These are phyloP conservation scores for Gymnopilus junonius DNA, from an alignment of 768 basidiomycete genomes.

Conservation along the genomic window DNA sequence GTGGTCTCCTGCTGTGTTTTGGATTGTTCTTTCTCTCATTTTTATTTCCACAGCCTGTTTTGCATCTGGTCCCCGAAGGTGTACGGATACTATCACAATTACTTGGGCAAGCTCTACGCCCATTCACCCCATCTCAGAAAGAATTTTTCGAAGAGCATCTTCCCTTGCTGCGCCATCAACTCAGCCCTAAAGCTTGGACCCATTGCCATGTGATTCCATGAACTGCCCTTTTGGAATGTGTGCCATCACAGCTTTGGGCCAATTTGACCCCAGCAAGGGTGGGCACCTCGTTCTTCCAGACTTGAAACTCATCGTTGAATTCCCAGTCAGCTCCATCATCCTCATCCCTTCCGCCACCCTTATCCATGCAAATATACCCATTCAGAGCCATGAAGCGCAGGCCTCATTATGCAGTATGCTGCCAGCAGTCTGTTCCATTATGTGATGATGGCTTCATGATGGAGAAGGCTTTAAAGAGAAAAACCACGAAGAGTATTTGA, in stretches of 20 bases:
- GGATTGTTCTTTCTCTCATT: no score
- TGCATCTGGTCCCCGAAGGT: not conserved
- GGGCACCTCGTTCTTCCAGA: conserved; percentile 1
- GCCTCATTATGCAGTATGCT: not conserved
- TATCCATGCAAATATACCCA: not conserved
- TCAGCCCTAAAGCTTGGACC: not conserved
- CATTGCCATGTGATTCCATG: not conserved
- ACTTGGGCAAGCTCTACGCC: not conserved
- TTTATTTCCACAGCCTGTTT: not conserved
- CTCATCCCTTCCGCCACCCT: conserved; percentile 3
- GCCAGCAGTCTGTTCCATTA: not conserved
- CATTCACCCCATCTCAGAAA: not conserved
- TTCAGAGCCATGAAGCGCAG: not conserved
- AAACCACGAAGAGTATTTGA: not conserved
- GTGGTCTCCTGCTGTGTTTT: not conserved
- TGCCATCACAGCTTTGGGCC: conserved; percentile 2
- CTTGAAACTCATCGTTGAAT: conserved; percentile 1
- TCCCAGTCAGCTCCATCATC: not conserved
- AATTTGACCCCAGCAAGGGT: not conserved
- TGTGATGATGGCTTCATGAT: not conserved
- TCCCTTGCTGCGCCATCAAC: not conserved
- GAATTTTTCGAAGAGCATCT: not conserved
- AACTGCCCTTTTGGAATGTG: not conserved
- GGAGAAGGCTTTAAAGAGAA: not conserved
- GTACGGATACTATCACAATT: not conserved